These are phyloP conservation scores for Penicillium arizonense DNA, from an alignment of 495 filamentous ascomycete species.

Conservation along the genomic window DNA sequence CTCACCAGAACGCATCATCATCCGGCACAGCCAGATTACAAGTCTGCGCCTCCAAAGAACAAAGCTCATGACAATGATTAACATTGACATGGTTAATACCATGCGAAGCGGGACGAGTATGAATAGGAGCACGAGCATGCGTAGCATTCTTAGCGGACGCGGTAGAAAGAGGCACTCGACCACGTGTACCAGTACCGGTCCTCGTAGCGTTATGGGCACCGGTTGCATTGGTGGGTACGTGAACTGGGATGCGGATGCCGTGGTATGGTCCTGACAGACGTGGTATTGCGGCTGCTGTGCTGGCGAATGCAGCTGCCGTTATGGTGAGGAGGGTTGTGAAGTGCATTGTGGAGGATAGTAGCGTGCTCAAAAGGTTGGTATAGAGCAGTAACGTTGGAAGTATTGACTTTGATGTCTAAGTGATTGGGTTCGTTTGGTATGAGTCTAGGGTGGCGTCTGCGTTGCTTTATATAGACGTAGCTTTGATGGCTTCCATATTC, in stretches of 20 bases:
- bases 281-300: slow-evolving; percentile 21
- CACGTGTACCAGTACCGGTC: slow-evolving; percentile 13
- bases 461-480: background rate
- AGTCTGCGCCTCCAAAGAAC: slow-evolving; percentile 24
- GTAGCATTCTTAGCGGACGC: slow-evolving; percentile 9
- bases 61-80: slow-evolving; percentile 27
- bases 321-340: slow-evolving; percentile 17
- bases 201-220: slow-evolving; percentile 16
- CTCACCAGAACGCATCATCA: slow-evolving; percentile 32
- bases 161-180: slow-evolving; percentile 10
- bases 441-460: no score
- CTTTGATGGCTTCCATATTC: background rate
- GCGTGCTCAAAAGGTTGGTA: background rate
- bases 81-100: slow-evolving; percentile 12
- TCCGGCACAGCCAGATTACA: slow-evolving; percentile 28
- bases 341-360: slow-evolving; percentile 16
- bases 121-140: background rate
- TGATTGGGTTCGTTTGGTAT: no score
- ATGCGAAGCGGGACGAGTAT: slow-evolving; percentile 3
- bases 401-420: no score
- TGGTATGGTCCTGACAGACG: slow-evolving; percentile 20
- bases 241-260: slow-evolving; percentile 13
- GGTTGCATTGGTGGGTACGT: slow-evolving; percentile 18
- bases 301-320: slow-evolving; percentile 19
- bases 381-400: no score